These are phyloP conservation scores for Mentha longifolia DNA, from an alignment of 257 asterid species.

Conservation along the genomic window DNA sequence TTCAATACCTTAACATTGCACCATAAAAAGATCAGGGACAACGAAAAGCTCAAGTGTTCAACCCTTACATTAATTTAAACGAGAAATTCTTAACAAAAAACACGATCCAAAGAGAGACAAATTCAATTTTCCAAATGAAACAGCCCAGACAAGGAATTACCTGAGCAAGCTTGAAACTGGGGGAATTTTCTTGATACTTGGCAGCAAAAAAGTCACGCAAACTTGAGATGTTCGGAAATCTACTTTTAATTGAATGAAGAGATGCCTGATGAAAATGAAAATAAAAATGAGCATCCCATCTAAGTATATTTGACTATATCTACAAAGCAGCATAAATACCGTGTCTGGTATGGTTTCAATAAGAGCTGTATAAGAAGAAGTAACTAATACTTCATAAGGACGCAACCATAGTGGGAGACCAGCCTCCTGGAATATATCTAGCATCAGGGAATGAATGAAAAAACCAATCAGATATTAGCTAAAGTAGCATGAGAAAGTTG, in stretches of 20 bases:
- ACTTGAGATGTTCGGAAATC: slow-evolving; percentile 83
- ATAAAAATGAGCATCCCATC: slow-evolving; percentile 21
- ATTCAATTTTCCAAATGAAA: slow-evolving; percentile 7
- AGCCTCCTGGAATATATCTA: slow-evolving; percentile 99
- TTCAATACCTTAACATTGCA: neutral
- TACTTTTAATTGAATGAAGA: slow-evolving; percentile 91
- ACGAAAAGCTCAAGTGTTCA: neutral
- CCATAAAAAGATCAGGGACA: neutral
- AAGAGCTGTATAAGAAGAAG: slow-evolving; percentile 96
- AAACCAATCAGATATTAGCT: slow-evolving; percentile 24
- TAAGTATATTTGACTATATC: slow-evolving; percentile 5
- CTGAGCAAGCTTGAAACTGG: slow-evolving; percentile 95
- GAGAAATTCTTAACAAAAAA: neutral
- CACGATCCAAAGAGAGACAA: slow-evolving; percentile 5
- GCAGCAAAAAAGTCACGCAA: slow-evolving; percentile 92
- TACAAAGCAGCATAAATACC: slow-evolving; percentile 49
- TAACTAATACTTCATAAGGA: slow-evolving; percentile 94
- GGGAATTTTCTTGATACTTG: slow-evolving; percentile 89
- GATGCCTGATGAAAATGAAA: slow-evolving; percentile 70
- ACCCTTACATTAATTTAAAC: slow-evolving; percentile 5
- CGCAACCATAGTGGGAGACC: slow-evolving; percentile 99
- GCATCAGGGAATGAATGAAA: slow-evolving; percentile 41
- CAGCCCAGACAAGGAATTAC: slow-evolving; percentile 42
- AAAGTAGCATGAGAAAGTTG: slow-evolving; percentile 18
- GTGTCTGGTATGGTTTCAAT: slow-evolving; percentile 99